These are phyloP conservation scores for Sanghuangporus weigelae DNA, from an alignment of 1,284 basidiomycete species.

Conservation along the genomic window DNA sequence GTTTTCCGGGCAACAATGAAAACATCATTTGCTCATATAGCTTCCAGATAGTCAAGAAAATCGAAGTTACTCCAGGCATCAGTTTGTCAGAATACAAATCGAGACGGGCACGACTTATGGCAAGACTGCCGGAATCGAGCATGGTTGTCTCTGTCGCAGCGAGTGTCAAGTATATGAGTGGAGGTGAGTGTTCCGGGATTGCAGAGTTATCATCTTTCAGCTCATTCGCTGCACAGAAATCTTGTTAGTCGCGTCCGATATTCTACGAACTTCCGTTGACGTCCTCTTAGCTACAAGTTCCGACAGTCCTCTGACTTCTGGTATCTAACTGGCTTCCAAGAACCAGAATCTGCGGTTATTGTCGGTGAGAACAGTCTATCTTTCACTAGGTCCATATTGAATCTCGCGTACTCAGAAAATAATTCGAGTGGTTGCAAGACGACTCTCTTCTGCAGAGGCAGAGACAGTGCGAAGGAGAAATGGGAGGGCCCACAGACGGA, in stretches of 20 bases:
- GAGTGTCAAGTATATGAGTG: constrained; percentile 83
- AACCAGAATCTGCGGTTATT: constrained; percentile 86
- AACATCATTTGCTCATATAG: constrained; percentile 7
- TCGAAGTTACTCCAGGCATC: constrained; percentile 87
- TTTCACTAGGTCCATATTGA: constrained; percentile 6
- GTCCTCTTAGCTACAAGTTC: constrained; percentile 80
- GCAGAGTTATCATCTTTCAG: constrained; percentile 4
- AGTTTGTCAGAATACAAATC: constrained; percentile 76
- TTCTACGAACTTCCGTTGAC: not conserved
- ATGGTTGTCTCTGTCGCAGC: constrained; percentile 80
- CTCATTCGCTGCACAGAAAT: constrained; percentile 32
- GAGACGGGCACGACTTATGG: constrained; percentile 73
- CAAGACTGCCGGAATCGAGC: constrained; percentile 69
- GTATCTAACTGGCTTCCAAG: constrained; percentile 94
- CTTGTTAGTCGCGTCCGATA: constrained; percentile 36
- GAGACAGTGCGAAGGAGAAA: constrained; percentile 73
- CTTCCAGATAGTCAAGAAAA: constrained; percentile 36
- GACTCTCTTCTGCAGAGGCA: constrained; percentile 83
- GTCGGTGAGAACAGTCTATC: constrained; percentile 46
- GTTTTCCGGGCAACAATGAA: not conserved
- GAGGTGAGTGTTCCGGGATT: constrained; percentile 46
- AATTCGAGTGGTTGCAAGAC: constrained; percentile 78
- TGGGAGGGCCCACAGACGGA: constrained; percentile 88
- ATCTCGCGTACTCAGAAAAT: constrained; percentile 42
- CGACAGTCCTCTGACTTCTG: constrained; percentile 91